A percentile compares a stretch with the other conserved stretches of the same genome.
Evolutionary conservation across 1,284 basidiomycete genomes (phyloP).

Genomic region (Ceratobasidium sp.): DNA sequence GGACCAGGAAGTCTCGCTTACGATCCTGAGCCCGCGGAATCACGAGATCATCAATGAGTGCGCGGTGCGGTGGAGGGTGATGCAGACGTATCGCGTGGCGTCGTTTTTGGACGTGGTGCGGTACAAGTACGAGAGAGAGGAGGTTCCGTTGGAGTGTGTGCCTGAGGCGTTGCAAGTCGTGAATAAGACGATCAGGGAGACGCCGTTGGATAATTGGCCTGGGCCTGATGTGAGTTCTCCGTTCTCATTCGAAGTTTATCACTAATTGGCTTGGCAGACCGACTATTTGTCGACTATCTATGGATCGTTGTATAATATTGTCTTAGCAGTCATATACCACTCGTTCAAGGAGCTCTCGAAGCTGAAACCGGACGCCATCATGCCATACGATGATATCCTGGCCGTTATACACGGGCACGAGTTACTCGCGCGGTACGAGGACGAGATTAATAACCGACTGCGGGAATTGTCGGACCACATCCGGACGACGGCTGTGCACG

Average conservation of each 20-base stretch:
- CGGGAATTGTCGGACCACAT: constrained; percentile 80
- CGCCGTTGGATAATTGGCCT: constrained; percentile 83
- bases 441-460: constrained; percentile 74
- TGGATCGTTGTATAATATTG: constrained; percentile 85
- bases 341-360: constrained; percentile 80
- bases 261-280: constrained; percentile 58
- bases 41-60: constrained; percentile 90
- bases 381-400: constrained; percentile 74
- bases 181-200: constrained; percentile 76
- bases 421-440: constrained; percentile 74
- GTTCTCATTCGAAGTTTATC: background rate
- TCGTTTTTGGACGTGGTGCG: constrained; percentile 91
- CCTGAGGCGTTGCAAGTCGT: constrained; percentile 87
- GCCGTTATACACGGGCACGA: constrained; percentile 80
- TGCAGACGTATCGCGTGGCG: constrained; percentile 80
- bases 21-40: constrained; percentile 88
- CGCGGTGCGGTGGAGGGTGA: constrained; percentile 90
- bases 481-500: constrained; percentile 74
- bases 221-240: constrained; percentile 76
- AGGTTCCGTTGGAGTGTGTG: constrained; percentile 95
- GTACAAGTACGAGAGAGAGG: constrained; percentile 88
- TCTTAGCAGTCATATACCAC: constrained; percentile 89
- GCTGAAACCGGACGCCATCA: constrained; percentile 76
- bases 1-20: constrained; percentile 95
- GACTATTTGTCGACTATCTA: constrained; percentile 77